A percentile compares a stretch with the other conserved stretches of the same genome.
phyloP scores from a whole-genome alignment of 768 basidiomycete genomes.

The Leccinum ochraceum region DNA sequence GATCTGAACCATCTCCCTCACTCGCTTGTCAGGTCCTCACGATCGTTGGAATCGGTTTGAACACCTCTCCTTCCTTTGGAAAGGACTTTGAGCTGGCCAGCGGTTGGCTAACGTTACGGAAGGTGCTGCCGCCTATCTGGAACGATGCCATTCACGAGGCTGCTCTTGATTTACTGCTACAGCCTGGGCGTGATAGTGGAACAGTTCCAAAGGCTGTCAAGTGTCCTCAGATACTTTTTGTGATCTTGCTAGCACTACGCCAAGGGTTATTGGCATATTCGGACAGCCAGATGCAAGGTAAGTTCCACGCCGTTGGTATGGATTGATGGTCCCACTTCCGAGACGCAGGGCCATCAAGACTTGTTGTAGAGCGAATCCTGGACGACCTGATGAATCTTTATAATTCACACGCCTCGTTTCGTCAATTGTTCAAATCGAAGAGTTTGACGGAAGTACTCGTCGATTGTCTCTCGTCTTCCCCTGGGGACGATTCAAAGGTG shows the following conservation, averaged over 20 bases:
- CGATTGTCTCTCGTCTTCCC: slow-evolving; percentile 57
- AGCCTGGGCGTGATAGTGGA: slow-evolving; percentile 30
- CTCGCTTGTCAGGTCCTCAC: slow-evolving; percentile 60
- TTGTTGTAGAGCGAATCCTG: slow-evolving; percentile 40
- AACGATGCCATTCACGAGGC: slow-evolving; percentile 62
- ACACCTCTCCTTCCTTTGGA: slow-evolving; percentile 60
- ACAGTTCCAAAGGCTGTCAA: slow-evolving; percentile 35
- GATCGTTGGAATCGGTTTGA: slow-evolving; percentile 58
- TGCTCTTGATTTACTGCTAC: slow-evolving; percentile 70
- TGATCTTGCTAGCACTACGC: slow-evolving; percentile 70
- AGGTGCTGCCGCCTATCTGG: slow-evolving; percentile 71
- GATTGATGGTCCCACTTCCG: background rate
- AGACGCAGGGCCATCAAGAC: slow-evolving; percentile 24
- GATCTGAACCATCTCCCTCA: slow-evolving; percentile 62
- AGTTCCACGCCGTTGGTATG: no score
- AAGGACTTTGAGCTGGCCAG: slow-evolving; percentile 83
- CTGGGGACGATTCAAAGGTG: slow-evolving; percentile 29
- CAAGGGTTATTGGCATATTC: slow-evolving; percentile 46
- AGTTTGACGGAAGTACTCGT: slow-evolving; percentile 68
- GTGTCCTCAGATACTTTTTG: slow-evolving; percentile 71
- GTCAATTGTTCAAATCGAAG: slow-evolving; percentile 72
- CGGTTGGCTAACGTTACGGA: slow-evolving; percentile 78
- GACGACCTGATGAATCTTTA: slow-evolving; percentile 73
- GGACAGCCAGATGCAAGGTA: slow-evolving; percentile 22
- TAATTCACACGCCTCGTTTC: slow-evolving; percentile 61